These are phyloP conservation scores for Puccinia polysora DNA, from an alignment of 1,284 basidiomycete genomes.

Conservation along the genomic window DNA sequence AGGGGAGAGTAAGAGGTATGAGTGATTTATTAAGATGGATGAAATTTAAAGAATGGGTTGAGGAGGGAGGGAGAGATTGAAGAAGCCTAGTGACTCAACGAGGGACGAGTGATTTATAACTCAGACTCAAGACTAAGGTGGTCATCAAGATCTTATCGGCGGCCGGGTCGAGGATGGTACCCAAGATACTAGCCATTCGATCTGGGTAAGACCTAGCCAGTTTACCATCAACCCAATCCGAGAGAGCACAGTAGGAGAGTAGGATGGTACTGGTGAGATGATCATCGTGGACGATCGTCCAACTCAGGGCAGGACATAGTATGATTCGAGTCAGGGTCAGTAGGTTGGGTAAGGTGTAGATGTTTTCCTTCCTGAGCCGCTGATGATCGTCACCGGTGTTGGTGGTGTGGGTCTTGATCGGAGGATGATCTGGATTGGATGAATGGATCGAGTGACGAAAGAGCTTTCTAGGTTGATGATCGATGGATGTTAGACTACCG, in stretches of 20 bases:
- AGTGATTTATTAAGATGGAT: neutral
- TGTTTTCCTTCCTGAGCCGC: slow-evolving; percentile 63
- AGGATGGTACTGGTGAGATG: slow-evolving; percentile 73
- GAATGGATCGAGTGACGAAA: too few relatives aligned
- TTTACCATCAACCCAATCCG: slow-evolving; percentile 87
- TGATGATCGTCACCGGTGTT: neutral
- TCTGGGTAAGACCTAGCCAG: slow-evolving; percentile 68
- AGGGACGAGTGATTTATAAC: slow-evolving; percentile 78
- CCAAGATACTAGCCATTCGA: slow-evolving; percentile 79
- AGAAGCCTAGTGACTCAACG: slow-evolving; percentile 56
- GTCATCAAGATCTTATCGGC: slow-evolving; percentile 97
- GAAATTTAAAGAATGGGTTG: neutral
- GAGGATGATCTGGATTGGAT: too few relatives aligned
- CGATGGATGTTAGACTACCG: too few relatives aligned
- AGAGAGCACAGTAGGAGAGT: slow-evolving; percentile 79
- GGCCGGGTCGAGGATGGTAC: slow-evolving; percentile 90
- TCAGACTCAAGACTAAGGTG: slow-evolving; percentile 79
- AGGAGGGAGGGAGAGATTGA: neutral
- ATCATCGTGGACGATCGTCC: slow-evolving; percentile 79
- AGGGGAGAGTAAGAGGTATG: neutral
- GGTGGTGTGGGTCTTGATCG: neutral
- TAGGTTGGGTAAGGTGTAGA: slow-evolving; percentile 89
- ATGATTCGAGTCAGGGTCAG: slow-evolving; percentile 80
- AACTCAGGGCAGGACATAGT: slow-evolving; percentile 83
- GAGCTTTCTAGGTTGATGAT: too few relatives aligned